Evolutionary conservation across 192 early-diverging fungal genomes (phyloP).

Genomic region (Umbelopsis ramanniana): DNA sequence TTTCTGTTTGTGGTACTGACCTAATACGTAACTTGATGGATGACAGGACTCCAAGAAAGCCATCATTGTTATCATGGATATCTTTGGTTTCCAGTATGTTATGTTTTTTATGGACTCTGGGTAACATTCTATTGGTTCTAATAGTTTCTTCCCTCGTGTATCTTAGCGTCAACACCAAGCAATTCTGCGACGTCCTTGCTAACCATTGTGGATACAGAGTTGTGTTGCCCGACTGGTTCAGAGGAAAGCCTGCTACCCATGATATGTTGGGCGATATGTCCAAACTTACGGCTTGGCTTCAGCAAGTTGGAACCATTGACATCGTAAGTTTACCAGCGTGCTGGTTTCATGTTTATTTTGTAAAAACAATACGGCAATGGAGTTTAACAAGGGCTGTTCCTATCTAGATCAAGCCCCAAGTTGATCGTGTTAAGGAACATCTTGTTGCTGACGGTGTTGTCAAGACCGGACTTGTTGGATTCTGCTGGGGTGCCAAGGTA

Average conservation of each 20-base stretch:
- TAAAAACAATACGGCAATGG: conserved; percentile 40
- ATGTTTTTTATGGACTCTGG: background rate
- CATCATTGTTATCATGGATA: conserved; percentile 71
- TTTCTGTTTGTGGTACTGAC: background rate
- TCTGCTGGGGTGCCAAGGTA: conserved; percentile 74
- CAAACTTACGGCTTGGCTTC: conserved; percentile 46
- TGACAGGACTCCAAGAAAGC: conserved; percentile 56
- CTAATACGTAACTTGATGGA: background rate
- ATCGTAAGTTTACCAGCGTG: conserved; percentile 8
- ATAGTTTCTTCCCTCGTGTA: background rate
- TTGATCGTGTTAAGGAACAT: conserved; percentile 28
- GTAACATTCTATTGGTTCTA: background rate
- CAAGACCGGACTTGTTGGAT: conserved; percentile 60
- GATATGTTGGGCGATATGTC: conserved; percentile 45
- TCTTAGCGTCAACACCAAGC: conserved; percentile 57
- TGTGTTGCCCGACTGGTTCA: conserved; percentile 70
- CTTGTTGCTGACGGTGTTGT: conserved; percentile 49
- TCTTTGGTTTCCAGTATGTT: conserved; percentile 62
- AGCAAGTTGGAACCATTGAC: conserved; percentile 9
- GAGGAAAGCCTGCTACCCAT: conserved; percentile 44
- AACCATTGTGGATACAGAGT: conserved; percentile 59
- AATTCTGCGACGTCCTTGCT: conserved; percentile 64
- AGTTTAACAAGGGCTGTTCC: background rate
- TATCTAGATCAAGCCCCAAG: conserved; percentile 15
- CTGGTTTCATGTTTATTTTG: conserved; percentile 1